Evolutionary conservation across 176 grass and related monocot species (phyloP), one percentile per base, ranked within the genome.

Genomic region (Alloteropsis semialata): DNA sequence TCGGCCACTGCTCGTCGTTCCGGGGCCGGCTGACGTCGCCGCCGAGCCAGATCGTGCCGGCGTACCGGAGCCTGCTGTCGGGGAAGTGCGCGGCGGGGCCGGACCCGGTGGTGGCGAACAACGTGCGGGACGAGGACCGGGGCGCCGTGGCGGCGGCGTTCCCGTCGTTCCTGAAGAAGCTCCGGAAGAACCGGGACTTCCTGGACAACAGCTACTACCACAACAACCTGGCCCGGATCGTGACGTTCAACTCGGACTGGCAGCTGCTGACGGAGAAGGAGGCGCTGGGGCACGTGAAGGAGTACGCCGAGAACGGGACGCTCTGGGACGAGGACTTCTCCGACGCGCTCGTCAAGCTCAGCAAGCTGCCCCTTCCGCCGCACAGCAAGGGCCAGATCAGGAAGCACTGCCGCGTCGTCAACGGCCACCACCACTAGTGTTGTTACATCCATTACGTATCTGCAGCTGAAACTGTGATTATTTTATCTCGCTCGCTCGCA

Each of bases 1-100:
- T 84, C 10, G 88, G 89, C 72, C 94, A 94, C 76, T 97, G 94
- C 80, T 84, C 88, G 0, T 90, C 88, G 10, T 49, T 94, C 9
- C 77, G 74, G 0, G 91, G 53, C 0, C 62, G 94, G 33, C 91
- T 97, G 0, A 76, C 84, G 0, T 68, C 88, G 7, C 84, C 83
- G 9, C 17, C 74, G 4, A 0, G 5, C 6, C 84, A 90, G 67
- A 90, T 90, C 59, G 57, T 79, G 4, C 88, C 88, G 4, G 67
- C 49, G 0, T 90, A 90, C 59, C 66, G 79, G 2, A 9, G 0
- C 67, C 84, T 90, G 4, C 84, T 90, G 0, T 2, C 39, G 18
- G 74, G 10, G 0, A 83, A 83, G 60, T 90, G 88, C 60, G 84
- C 32, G 0, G 59, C 59, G 1, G 88, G 67, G 0, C 13, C 74